Base-by-base conservation (phyloP, 2,329 filamentous ascomycete genomes). In the Cryphonectria parasitica region DNA sequence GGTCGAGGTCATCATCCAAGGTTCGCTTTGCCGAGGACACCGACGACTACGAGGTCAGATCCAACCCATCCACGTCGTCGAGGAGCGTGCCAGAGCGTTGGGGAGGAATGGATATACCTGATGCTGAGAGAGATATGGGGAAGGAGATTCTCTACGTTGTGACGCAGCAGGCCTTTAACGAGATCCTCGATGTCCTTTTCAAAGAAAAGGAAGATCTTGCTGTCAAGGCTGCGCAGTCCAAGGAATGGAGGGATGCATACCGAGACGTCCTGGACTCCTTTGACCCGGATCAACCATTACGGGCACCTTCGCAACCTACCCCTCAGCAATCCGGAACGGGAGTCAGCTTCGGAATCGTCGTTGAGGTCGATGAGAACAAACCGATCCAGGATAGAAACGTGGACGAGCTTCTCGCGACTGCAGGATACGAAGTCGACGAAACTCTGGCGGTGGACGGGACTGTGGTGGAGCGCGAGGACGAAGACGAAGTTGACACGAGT, bases 141-240 rank as follows among this genome's bases (percentile, higher is more conserved):
- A 93, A 92, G 75, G 94, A 98, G 77, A 92, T 98, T 4, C 83
- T 98, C 0, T 98, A 97, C 77, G 93, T 97, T 78, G 90, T 97
- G 43, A 94, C 93, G 0, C 94, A 98, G 79, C 92, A 97, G 79
- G 92, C 94, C 0, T 93, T 97, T 82, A 98, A 98, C 77, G 94
- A 98, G 80, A 84, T 98, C 2, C 87, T 99, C 0, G 93, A 98
- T 77, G 87, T 90, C 1, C 85, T 99, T 0, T 99, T 99, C 83
- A 91, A 91, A 75, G 85, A 87, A 5, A 91, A 91, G 74, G 95
- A 98, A 79, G 90, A 95, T 73, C 79, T 93, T 25, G 90, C 94
- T 1, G 82, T 96, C 71, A 86, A 89, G 68, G 90, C 90, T 15
- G 87, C 88, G 11, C 84, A 87, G 64, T 93, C 91, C 0, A 88